Percentiles rank a stretch among this genome's conserved stretches.
These are phyloP conservation scores for Sequoia sempervirens DNA, from an alignment of 75 land plant genomes.

Conservation along the genomic window DNA sequence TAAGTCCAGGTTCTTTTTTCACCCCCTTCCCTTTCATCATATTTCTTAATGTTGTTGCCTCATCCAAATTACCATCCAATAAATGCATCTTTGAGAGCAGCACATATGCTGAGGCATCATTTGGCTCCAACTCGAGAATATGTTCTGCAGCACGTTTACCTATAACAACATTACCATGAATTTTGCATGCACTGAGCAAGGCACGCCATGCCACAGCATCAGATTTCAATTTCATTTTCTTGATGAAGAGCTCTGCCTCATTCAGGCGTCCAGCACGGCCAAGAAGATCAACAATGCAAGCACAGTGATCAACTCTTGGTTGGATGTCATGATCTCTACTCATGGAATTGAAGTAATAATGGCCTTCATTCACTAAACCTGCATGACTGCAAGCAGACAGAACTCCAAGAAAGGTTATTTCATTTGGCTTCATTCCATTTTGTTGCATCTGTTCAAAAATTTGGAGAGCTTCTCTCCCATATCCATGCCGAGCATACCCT, in stretches of 20 bases:
- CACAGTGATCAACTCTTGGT: constrained; percentile 45
- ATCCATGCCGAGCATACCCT: constrained; percentile 38
- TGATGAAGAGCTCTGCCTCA: constrained; percentile 51
- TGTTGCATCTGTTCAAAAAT: constrained; percentile 20
- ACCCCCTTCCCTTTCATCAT: constrained; percentile 19
- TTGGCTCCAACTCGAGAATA: constrained; percentile 31
- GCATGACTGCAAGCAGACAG: constrained; percentile 49
- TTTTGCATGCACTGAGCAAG: constrained; percentile 46
- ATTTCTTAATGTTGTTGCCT: constrained; percentile 24
- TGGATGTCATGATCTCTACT: constrained; percentile 13
- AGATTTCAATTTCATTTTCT: constrained; percentile 27
- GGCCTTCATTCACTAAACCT: constrained; percentile 50
- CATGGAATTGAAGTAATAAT: constrained; percentile 35
- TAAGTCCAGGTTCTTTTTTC: constrained; percentile 29
- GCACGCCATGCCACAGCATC: constrained; percentile 50
- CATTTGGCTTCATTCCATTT: constrained; percentile 25
- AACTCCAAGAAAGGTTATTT: constrained; percentile 31
- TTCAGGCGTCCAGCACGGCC: constrained; percentile 51
- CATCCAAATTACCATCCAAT: constrained; percentile 40
- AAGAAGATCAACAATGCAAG: constrained; percentile 51
- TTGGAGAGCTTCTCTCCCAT: constrained; percentile 21
- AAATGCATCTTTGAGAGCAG: constrained; percentile 47
- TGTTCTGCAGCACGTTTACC: constrained; percentile 35
- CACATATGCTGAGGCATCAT: constrained; percentile 35
- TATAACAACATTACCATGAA: constrained; percentile 32